Evolutionary conservation across 371 early-diverging fungal genomes (phyloP).

Genomic region (Chytridium lagenaria): DNA sequence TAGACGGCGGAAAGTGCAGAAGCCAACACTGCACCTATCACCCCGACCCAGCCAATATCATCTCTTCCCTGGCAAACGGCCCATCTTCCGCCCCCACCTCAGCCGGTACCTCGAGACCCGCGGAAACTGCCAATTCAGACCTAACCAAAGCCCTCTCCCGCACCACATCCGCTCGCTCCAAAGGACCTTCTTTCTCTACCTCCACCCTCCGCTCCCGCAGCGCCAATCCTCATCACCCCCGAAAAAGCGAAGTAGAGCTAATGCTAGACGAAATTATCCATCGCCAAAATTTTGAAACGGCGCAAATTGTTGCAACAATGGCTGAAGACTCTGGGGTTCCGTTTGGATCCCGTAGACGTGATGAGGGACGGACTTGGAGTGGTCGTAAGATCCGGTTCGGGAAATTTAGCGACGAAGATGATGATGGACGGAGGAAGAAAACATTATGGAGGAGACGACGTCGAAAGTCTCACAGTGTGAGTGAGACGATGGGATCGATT

Average conservation of each 20-base stretch:
- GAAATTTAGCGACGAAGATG: neutral
- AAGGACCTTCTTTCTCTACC: neutral
- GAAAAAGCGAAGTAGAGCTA: neutral
- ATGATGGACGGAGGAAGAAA: neutral
- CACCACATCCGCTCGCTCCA: too few relatives aligned
- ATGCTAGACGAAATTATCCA: conserved; percentile 8
- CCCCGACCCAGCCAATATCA: neutral
- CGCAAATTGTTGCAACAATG: neutral
- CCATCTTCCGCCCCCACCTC: too few relatives aligned
- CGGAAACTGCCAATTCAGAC: too few relatives aligned
- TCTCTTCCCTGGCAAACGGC: too few relatives aligned
- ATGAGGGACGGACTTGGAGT: neutral
- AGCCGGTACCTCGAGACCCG: neutral
- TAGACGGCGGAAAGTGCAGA: neutral
- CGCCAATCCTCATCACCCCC: neutral
- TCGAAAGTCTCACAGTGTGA: neutral
- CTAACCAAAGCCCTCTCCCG: too few relatives aligned
- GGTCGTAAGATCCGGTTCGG: neutral
- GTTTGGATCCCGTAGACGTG: neutral
- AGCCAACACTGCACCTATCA: neutral
- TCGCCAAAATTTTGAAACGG: conserved; percentile 1
- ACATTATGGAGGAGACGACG: neutral
- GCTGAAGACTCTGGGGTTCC: conserved; percentile 1
- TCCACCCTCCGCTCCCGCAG: neutral
- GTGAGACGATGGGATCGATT: neutral